Evolutionary conservation across 768 basidiomycete genomes (phyloP).

Genomic region (Dentipellis fragilis): DNA sequence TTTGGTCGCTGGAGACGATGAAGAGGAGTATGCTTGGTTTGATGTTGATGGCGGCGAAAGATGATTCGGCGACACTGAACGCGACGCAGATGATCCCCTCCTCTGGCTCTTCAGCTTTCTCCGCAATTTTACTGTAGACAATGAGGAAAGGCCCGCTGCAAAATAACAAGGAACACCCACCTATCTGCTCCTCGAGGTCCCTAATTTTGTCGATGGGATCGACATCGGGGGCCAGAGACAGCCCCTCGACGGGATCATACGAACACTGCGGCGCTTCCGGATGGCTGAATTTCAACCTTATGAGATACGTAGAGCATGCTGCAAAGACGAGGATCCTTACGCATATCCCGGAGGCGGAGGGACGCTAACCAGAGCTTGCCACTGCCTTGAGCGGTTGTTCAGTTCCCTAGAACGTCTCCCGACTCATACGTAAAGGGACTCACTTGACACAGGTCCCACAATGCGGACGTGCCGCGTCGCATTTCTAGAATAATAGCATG

Average conservation of each 20-base stretch:
- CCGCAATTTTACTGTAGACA: conserved; percentile 48
- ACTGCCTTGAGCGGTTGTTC: conserved; percentile 41
- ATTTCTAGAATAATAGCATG: conserved; percentile 46
- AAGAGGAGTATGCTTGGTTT: conserved; percentile 5
- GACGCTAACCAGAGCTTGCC: conserved; percentile 74
- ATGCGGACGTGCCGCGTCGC: conserved; percentile 78
- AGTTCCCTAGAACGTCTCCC: neutral
- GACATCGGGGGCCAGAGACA: conserved; percentile 64
- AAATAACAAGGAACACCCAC: conserved; percentile 28
- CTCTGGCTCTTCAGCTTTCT: conserved; percentile 48
- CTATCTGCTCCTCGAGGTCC: conserved; percentile 67
- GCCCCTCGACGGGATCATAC: conserved; percentile 80
- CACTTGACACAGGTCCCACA: conserved; percentile 80
- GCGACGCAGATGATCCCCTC: conserved; percentile 24
- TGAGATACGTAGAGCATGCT: conserved; percentile 2
- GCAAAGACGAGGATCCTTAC: conserved; percentile 31
- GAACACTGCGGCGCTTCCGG: conserved; percentile 79
- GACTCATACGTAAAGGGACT: conserved; percentile 18
- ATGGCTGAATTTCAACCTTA: conserved; percentile 36
- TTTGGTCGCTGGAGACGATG: conserved; percentile 3
- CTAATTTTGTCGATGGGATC: conserved; percentile 75
- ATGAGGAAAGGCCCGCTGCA: neutral
- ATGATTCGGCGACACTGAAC: conserved; percentile 24
- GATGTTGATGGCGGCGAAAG: conserved; percentile 7
- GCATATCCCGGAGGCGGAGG: conserved; percentile 80